Evolutionary conservation across 176 grass and related monocot genomes (phyloP), one percentile per base, ranked within the genome.

Genomic region (Pharus latifolius): DNA sequence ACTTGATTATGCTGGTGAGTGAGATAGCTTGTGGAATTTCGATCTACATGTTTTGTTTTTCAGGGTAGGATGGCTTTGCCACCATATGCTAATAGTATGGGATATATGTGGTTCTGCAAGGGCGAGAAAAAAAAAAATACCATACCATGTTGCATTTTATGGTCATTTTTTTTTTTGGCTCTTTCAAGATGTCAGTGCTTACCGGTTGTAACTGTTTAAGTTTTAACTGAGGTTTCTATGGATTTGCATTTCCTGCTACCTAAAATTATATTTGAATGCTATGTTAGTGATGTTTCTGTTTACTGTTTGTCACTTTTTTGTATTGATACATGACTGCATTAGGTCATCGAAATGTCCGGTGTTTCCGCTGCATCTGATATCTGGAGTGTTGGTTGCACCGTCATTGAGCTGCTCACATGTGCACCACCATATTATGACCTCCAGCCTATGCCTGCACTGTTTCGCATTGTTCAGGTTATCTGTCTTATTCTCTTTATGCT

Each of bases 321-420:
- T 9, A 50, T 14, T 16, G 40, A 62, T 9, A 18, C 14, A 41
- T 53, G 10, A 28, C 29, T 80, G 64, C 25, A 50, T 76, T 67
- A 99, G 95, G 95, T 99, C 52, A 99, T 99, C 20, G 95, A 94
- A 84, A 91, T 99, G 95, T 91, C 95, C 69, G 90, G 95, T 65
- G 95, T 99, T 79, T 99, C 84, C 44, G 87, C 95, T 49, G 95
- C 95, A 43, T 99, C 95, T 54, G 95, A 99, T 86, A 94, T 99
- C 64, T 99, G 95, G 95, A 99, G 95, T 88, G 95, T 99, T 70
- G 95, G 95, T 20, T 99, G 95, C 82, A 99, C 95, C 43, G 90
- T 99, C 58, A 99, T 99, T 81, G 95, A 99, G 70, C 56, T 99
- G 38, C 86, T 99, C 40, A 99, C 95, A 37, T 99, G 95, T 85